Conservation (phyloP, 2,329 filamentous ascomycete genomes). For the Penicillium sp. region DNA sequence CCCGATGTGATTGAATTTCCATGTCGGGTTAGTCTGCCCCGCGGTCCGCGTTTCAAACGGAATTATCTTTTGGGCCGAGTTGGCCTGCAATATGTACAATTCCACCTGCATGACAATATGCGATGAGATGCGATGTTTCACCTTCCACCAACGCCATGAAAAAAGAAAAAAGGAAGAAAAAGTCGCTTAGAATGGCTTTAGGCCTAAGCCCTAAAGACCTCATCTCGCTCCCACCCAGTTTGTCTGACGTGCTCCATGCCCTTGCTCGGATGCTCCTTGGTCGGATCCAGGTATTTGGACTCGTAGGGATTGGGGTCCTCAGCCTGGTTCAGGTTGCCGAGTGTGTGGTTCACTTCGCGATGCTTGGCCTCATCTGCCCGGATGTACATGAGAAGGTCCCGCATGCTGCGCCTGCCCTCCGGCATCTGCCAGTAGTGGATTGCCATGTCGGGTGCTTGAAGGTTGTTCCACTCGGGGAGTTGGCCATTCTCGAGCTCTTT, state of each 20-base stretch:
- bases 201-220: too few relatives aligned
- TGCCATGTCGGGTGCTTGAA: conserved; percentile 81
- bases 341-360: conserved; percentile 90
- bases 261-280: conserved; percentile 64
- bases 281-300: conserved; percentile 68
- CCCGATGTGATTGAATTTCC: conserved; percentile 18
- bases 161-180: too few relatives aligned
- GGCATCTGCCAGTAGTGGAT: conserved; percentile 93
- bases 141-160: background rate
- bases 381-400: conserved; percentile 80
- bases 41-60: conserved; percentile 16
- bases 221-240: conserved; percentile 74
- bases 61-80: conserved; percentile 1
- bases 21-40: conserved; percentile 23
- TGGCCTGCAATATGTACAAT: background rate
- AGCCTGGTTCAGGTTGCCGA: conserved; percentile 79
- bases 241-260: conserved; percentile 60
- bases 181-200: conserved; percentile 46
- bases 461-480: conserved; percentile 73
- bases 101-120: too few relatives aligned
- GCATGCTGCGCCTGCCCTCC: conserved; percentile 73
- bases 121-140: conserved; percentile 4
- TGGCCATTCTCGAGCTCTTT: conserved; percentile 79
- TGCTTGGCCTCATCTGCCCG: conserved; percentile 86
- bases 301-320: conserved; percentile 91